phyloP scores from a whole-genome alignment of 2,329 filamentous ascomycete species.

The Cylindrodendrum hubeiense region DNA sequence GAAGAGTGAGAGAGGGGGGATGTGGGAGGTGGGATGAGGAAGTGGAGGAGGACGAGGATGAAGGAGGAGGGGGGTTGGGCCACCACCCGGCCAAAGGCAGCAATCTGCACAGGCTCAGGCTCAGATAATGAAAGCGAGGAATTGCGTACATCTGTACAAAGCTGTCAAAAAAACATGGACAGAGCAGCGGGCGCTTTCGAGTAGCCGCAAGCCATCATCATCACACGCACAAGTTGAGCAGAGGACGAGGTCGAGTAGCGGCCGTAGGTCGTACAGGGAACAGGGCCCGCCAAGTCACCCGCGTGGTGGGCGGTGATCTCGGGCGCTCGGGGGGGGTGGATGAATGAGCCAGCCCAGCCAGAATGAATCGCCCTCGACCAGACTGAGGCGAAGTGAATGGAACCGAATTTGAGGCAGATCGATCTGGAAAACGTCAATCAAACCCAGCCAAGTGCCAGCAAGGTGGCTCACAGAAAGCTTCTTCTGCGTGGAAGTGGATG shows the following conservation, averaged over 20 bases:
- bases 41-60: conserved; percentile 22
- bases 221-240: conserved; percentile 9
- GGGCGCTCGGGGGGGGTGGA: conserved; percentile 35
- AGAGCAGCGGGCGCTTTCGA: conserved; percentile 15
- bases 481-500: conserved; percentile 15
- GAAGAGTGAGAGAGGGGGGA: conserved; percentile 25
- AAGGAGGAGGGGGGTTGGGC: conserved; percentile 11
- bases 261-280: conserved; percentile 37
- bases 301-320: conserved; percentile 39
- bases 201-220: conserved; percentile 20
- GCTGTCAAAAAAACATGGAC: background rate
- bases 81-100: conserved; percentile 2
- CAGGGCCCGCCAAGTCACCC: conserved; percentile 41
- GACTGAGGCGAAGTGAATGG: conserved; percentile 6
- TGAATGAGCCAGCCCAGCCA: conserved; percentile 16
- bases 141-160: conserved; percentile 3
- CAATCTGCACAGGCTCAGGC: background rate
- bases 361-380: conserved; percentile 31
- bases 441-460: background rate
- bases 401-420: conserved; percentile 9
- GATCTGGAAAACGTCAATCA: conserved; percentile 10
- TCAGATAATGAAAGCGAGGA: background rate
- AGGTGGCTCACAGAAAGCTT: conserved; percentile 19
- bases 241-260: conserved; percentile 16
- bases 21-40: conserved; percentile 20